Evolutionary conservation across 352 stramenopile species (phyloP).

Genomic region (Pythium chondricola): DNA sequence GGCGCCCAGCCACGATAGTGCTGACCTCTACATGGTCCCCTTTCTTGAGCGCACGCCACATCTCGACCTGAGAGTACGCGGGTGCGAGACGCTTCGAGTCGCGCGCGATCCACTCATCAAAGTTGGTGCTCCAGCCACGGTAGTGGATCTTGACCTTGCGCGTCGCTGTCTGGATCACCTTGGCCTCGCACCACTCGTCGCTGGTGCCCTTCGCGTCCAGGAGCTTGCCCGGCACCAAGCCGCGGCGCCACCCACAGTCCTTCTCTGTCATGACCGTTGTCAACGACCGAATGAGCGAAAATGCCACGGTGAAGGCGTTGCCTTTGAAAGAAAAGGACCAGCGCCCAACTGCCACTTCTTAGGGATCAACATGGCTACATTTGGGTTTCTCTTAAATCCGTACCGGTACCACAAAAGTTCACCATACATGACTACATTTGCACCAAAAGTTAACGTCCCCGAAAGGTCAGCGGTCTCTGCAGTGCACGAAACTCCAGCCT

Average conservation of each 20-base stretch:
- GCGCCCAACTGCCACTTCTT: too few species aligned
- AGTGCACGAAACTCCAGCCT: too few species aligned
- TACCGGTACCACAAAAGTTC: too few species aligned
- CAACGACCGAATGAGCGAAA: too few species aligned
- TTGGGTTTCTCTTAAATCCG: too few species aligned
- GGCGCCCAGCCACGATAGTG: constrained; percentile 21
- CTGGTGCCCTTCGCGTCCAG: constrained; percentile 62
- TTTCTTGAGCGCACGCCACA: constrained; percentile 60
- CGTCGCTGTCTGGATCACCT: constrained; percentile 25
- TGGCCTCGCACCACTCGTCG: constrained; percentile 65
- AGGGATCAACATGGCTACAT: too few species aligned
- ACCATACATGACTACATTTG: too few species aligned
- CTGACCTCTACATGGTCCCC: constrained; percentile 47
- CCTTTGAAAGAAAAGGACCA: too few species aligned
- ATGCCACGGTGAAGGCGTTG: too few species aligned
- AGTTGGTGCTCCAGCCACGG: constrained; percentile 93
- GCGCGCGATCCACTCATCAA: constrained; percentile 94
- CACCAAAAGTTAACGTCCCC: too few species aligned
- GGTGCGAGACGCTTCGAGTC: constrained; percentile 87
- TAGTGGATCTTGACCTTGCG: constrained; percentile 91
- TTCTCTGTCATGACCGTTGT: not conserved
- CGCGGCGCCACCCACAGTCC: constrained; percentile 33
- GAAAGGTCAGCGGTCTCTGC: too few species aligned
- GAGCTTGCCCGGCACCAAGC: constrained; percentile 37
- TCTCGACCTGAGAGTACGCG: constrained; percentile 76